Evolutionary conservation across 202 grass and related monocot genomes (phyloP).

Genomic region (Setaria italica): DNA sequence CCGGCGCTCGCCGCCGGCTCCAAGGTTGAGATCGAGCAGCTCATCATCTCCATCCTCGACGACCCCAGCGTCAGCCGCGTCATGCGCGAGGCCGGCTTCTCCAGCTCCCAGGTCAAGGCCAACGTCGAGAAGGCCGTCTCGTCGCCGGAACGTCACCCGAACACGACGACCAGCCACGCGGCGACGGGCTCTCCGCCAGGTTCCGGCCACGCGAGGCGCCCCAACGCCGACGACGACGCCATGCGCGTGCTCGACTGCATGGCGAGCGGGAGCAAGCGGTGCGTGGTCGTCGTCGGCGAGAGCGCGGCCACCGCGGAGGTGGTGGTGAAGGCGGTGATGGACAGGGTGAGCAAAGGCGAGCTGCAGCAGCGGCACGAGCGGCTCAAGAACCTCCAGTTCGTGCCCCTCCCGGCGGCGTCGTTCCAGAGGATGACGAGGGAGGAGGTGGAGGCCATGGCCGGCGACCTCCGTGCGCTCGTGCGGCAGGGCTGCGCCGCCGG

Average conservation of each 20-base stretch:
- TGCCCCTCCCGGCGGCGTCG: conserved; percentile 59
- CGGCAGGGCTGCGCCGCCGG: conserved; percentile 56
- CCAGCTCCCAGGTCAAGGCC: conserved; percentile 71
- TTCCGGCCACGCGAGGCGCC: conserved; percentile 8
- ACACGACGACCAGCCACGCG: background rate
- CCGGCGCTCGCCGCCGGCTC: conserved; percentile 42
- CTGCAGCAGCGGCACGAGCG: conserved; percentile 53
- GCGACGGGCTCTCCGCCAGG: conserved; percentile 11
- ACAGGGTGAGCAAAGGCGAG: conserved; percentile 73
- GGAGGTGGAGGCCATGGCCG: conserved; percentile 69
- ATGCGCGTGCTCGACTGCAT: conserved; percentile 71
- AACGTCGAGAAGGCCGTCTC: conserved; percentile 67
- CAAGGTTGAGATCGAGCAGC: conserved; percentile 88
- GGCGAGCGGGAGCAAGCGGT: conserved; percentile 45
- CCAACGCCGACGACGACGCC: conserved; percentile 49
- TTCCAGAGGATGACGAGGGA: conserved; percentile 59
- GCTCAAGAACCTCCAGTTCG: conserved; percentile 79
- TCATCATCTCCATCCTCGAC: conserved; percentile 91
- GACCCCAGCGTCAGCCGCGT: conserved; percentile 97
- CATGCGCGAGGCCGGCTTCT: conserved; percentile 96
- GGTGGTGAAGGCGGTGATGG: conserved; percentile 81
- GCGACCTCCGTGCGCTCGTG: conserved; percentile 67
- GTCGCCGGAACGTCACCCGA: background rate
- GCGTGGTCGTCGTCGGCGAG: conserved; percentile 73
- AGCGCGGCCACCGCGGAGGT: conserved; percentile 43